These are phyloP conservation scores for Geoglossum cookeanum DNA, from an alignment of 2,329 filamentous ascomycete species.

Conservation along the genomic window DNA sequence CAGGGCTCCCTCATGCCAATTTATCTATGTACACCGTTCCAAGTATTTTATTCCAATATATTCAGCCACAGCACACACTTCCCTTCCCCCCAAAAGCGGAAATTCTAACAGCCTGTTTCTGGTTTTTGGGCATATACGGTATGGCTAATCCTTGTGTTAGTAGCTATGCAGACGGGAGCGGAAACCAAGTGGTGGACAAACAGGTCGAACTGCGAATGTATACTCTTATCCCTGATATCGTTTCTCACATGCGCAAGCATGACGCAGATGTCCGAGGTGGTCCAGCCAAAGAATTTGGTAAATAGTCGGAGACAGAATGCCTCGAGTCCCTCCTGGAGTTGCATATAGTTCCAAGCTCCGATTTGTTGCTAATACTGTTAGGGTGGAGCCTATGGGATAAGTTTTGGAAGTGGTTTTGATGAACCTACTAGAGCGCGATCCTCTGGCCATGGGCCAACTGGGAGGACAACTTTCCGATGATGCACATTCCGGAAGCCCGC, in stretches of 20 bases:
- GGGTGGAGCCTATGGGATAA: background rate
- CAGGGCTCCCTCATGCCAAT: too few relatives aligned
- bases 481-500: conserved; percentile 34
- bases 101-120: background rate
- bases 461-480: background rate
- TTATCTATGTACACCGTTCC: too few relatives aligned
- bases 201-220: background rate
- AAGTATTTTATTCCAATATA: too few relatives aligned
- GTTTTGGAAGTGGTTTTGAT: background rate
- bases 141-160: background rate
- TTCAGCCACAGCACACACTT: too few relatives aligned
- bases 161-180: background rate
- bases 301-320: background rate
- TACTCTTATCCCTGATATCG: background rate
- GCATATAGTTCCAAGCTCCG: background rate
- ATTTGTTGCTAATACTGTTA: background rate
- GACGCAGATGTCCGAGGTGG: background rate
- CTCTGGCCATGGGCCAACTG: conserved; percentile 2
- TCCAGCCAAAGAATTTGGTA: background rate
- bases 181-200: background rate
- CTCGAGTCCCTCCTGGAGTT: background rate
- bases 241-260: background rate
- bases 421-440: background rate
- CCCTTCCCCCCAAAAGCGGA: too few relatives aligned
- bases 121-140: background rate